These are phyloP conservation scores for Neofusicoccum cordaticola DNA, from an alignment of 2,329 filamentous ascomycete genomes.

Conservation along the genomic window DNA sequence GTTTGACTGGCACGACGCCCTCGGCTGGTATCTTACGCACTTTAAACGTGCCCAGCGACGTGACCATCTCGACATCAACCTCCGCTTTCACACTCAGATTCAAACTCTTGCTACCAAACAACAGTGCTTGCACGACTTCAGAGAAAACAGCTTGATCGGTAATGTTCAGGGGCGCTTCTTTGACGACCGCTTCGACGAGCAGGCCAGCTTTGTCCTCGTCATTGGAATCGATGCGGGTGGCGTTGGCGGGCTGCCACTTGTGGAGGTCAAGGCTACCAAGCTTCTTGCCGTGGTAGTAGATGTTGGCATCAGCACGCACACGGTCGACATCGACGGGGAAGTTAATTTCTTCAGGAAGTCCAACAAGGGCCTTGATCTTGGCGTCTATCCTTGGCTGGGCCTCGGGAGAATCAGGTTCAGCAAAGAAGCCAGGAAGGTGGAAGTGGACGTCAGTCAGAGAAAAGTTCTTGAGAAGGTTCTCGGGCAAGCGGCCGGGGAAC, in stretches of 20 bases:
- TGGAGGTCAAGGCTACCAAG: slow-evolving; percentile 76
- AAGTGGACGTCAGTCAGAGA: slow-evolving; percentile 84
- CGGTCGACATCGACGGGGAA: slow-evolving; percentile 75
- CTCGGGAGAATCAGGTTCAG: slow-evolving; percentile 70
- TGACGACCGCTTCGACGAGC: slow-evolving; percentile 71
- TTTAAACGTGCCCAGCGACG: slow-evolving; percentile 75
- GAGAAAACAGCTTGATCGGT: slow-evolving; percentile 76
- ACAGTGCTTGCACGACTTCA: slow-evolving; percentile 73
- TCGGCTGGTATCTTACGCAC: slow-evolving; percentile 79
- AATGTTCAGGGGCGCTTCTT: slow-evolving; percentile 77
- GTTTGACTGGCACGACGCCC: slow-evolving; percentile 86
- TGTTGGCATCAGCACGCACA: slow-evolving; percentile 73
- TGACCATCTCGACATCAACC: slow-evolving; percentile 80
- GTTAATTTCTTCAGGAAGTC: slow-evolving; percentile 80
- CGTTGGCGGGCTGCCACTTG: slow-evolving; percentile 82
- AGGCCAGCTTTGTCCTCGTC: slow-evolving; percentile 61
- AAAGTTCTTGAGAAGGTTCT: slow-evolving; percentile 83
- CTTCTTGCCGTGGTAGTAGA: slow-evolving; percentile 74
- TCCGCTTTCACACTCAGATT: slow-evolving; percentile 70
- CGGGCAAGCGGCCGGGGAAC: slow-evolving; percentile 77
- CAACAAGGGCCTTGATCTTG: slow-evolving; percentile 74
- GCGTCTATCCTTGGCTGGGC: slow-evolving; percentile 78
- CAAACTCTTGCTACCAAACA: slow-evolving; percentile 72
- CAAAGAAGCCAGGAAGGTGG: slow-evolving; percentile 74
- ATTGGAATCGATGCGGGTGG: slow-evolving; percentile 62